Percentiles rank a stretch among this genome's conserved stretches.
phyloP scores from a whole-genome alignment of 345 rosid genomes.

The Erucastrum elatum region DNA sequence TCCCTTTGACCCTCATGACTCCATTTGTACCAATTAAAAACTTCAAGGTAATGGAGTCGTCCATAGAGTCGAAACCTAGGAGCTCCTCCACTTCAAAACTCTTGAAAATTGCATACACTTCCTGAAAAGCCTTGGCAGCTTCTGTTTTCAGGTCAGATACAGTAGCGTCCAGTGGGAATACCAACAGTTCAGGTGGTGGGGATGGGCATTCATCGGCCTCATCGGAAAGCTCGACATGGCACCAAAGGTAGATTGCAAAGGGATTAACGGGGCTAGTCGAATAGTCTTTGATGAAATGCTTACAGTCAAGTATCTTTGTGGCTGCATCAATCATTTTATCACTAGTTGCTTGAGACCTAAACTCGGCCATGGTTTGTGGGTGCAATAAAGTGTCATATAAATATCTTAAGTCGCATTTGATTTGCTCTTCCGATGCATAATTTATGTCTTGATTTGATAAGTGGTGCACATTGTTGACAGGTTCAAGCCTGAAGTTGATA shows the following conservation, averaged over 20 bases:
- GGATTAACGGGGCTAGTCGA: slow-evolving; percentile 26
- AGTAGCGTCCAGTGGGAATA: slow-evolving; percentile 58
- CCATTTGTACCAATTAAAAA: slow-evolving; percentile 54
- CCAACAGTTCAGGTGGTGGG: slow-evolving; percentile 56
- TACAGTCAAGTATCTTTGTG: slow-evolving; percentile 69
- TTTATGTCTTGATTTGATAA: slow-evolving; percentile 32
- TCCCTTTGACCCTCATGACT: slow-evolving; percentile 46
- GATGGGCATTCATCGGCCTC: slow-evolving; percentile 48
- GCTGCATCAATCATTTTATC: slow-evolving; percentile 47
- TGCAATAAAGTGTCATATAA: slow-evolving; percentile 54
- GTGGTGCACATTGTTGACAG: slow-evolving; percentile 25
- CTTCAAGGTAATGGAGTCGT: slow-evolving; percentile 51
- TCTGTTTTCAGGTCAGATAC: slow-evolving; percentile 57
- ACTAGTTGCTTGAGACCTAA: slow-evolving; percentile 41
- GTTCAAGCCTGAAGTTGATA: slow-evolving; percentile 47
- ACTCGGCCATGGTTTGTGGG: slow-evolving; percentile 45
- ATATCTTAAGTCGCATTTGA: slow-evolving; percentile 54
- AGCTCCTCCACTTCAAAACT: slow-evolving; percentile 55
- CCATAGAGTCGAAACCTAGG: slow-evolving; percentile 50
- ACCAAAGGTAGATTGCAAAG: slow-evolving; percentile 43
- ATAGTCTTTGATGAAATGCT: slow-evolving; percentile 68
- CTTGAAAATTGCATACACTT: slow-evolving; percentile 66
- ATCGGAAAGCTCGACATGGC: slow-evolving; percentile 56
- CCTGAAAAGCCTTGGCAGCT: slow-evolving; percentile 57
- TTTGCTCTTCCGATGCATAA: slow-evolving; percentile 48